Evolutionary conservation across 441 rosid species (phyloP), one percentile per base, ranked within the genome.

Genomic region (Brassica balearica): DNA sequence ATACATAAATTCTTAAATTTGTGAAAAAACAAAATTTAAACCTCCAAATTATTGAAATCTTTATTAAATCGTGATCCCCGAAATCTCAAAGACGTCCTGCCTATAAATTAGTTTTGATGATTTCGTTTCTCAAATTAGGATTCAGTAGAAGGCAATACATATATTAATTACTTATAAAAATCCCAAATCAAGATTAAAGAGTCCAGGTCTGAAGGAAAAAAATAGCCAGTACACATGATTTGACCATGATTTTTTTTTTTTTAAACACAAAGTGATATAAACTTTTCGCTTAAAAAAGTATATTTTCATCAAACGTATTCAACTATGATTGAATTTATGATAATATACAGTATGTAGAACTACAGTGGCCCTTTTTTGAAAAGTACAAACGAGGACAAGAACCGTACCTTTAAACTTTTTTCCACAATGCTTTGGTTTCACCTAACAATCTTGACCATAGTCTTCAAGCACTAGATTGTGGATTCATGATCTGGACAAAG

Each of bases 381-480:
- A 62, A 56, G 78, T 73, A 73, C 78, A 62, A 15, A 62, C 60
- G 36, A 68, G 82, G 82, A 68, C 70, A 73, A 73, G 61, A 73
- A 53, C 75, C 77, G 82, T 79, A 79, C 82, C 53, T 23, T 73
- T 70, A 68, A 61, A 51, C 51, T 79, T 67, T 62, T 68, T 15
- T 27, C 34, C 19, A 46, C 12, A 11, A 46, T 73, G 48, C 76
- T 46, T 29, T 20, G 67, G 68, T 53, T 73, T 73, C 78, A 73
- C 82, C 82, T 36, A 79, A 73, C 78, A 46, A 9, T 51, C 22
- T 34, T 34, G 53, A 77, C 27, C 58, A 67, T 65, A 71, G 17
- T 77, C 64, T 59, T 59, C 73, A 65, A 25, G 10, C 55, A 71
- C 63, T 61, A n/a, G 7, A 15, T 10, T 62, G 60, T 61, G 71